Percentiles rank a stretch among this genome's conserved stretches.
Conservation (phyloP, 2,329 filamentous ascomycete species). For the Sarocladium kiliense region DNA sequence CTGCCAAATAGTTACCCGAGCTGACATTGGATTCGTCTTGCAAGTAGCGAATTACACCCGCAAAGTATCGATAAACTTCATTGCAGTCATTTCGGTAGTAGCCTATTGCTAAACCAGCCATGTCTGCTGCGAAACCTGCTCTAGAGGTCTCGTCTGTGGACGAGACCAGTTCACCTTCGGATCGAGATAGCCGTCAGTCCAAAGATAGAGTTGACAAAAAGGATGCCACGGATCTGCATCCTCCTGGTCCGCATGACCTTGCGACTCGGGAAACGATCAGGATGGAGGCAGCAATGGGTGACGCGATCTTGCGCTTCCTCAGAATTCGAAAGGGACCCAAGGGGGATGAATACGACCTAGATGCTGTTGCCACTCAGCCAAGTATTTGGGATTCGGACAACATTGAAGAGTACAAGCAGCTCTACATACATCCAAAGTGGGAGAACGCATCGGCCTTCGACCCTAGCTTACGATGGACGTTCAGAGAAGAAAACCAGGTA, state of each 20-base stretch:
- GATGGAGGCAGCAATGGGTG: constrained; percentile 25
- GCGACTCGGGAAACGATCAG: constrained; percentile 20
- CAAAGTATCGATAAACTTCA: too few species aligned
- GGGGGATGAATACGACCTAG: constrained; percentile 20
- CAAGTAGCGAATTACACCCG: too few species aligned
- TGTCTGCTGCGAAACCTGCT: neutral
- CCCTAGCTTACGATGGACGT: constrained; percentile 28
- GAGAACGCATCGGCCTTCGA: constrained; percentile 30
- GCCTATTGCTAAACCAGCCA: neutral
- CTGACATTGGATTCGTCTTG: too few species aligned
- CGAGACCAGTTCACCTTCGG: neutral
- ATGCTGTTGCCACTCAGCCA: constrained; percentile 28
- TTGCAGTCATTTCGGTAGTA: too few species aligned
- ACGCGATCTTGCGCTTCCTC: constrained; percentile 26
- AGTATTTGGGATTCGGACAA: constrained; percentile 32
- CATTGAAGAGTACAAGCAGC: constrained; percentile 27
- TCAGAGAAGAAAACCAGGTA: constrained; percentile 27
- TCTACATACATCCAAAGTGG: constrained; percentile 30
- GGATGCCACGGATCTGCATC: neutral
- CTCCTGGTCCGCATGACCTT: constrained; percentile 15
- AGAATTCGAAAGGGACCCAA: constrained; percentile 26
- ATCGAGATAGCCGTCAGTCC: neutral
- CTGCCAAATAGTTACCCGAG: too few species aligned
- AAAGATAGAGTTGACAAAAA: neutral
- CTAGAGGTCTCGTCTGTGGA: neutral